Percentiles rank a stretch among this genome's conserved stretches.
Evolutionary conservation across 257 asterid genomes (phyloP).

Genomic region (Fraxinus pennsylvanica): DNA sequence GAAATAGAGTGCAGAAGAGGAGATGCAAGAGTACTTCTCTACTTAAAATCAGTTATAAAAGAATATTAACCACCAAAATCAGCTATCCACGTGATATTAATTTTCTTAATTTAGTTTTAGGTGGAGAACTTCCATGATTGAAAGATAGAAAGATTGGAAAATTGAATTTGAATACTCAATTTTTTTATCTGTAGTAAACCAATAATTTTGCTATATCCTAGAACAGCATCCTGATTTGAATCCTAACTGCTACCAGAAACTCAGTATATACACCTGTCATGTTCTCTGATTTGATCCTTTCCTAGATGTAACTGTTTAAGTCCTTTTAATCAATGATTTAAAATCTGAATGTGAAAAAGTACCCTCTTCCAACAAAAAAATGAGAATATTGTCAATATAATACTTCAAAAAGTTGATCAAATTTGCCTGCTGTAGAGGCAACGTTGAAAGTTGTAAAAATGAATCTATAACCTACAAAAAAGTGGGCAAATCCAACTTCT

Average conservation of each 20-base stretch:
- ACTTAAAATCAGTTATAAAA: conserved; percentile 8
- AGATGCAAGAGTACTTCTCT: background rate
- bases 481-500: background rate
- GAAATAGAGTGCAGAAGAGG: background rate
- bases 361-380: background rate
- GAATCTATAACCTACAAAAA: background rate
- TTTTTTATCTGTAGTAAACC: background rate
- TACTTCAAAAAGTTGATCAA: background rate
- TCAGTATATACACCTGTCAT: background rate
- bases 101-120: background rate
- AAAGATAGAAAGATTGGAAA: background rate
- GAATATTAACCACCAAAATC: conserved; percentile 13
- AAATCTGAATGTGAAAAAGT: background rate
- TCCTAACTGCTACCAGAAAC: background rate
- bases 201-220: background rate
- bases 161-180: background rate
- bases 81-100: background rate
- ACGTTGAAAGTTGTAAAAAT: background rate
- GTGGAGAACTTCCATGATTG: background rate
- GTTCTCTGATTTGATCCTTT: background rate
- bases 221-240: background rate
- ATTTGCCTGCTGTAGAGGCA: background rate
- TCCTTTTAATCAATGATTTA: background rate
- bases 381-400: background rate
- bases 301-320: background rate